Base-by-base conservation (phyloP, 345 rosid genomes). In the Moricandia moricandioides region DNA sequence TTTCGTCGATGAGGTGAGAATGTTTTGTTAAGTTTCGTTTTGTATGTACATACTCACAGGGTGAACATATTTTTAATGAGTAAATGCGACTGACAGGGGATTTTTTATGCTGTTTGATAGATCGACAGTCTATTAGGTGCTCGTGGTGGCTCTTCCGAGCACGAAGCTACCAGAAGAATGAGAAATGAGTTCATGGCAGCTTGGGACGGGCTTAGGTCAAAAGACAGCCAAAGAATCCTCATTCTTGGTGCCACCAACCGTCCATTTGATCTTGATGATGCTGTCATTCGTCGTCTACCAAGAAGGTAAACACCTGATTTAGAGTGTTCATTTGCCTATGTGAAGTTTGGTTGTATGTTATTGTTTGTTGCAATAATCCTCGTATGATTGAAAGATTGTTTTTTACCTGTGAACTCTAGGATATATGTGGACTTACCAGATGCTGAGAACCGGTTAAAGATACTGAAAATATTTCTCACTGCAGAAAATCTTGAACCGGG, bases 161-260 rank as follows among this genome's bases (percentile, higher is more conserved):
- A 95, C 2, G 99, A 95, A 75, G 97, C 97, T 37, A 94, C 99
- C 43, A 85, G 99, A 85, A 87, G 99, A 85, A 95, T 92, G 99
- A 88, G 96, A 79, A 95, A 95, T 67, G 99, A 95, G 78, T 95
- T 95, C 81, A 95, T 95, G 99, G 93, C 99, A 51, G 97, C 99
- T 61, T 95, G 99, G 99, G 99, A 95, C 76, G 97, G 97, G 69
- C 84, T 94, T 77, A 88, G 97, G 81, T 86, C 97, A 45, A 92
- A 91, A 82, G 97, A 90, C 59, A 94, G 93, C 80, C 96, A 94
- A 82, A 87, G 93, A 72, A 90, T 95, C 70, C 96, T 95, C 63
- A 88, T 95, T 73, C 97, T 95, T 17, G 99, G 97, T 70, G 99
- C 97, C 60, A 95, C 99, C 54, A 95, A 95, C 88, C 84, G 97